phyloP scores from a whole-genome alignment of 2,329 filamentous ascomycete species.

The Ophiostoma novo-ulmi region DNA sequence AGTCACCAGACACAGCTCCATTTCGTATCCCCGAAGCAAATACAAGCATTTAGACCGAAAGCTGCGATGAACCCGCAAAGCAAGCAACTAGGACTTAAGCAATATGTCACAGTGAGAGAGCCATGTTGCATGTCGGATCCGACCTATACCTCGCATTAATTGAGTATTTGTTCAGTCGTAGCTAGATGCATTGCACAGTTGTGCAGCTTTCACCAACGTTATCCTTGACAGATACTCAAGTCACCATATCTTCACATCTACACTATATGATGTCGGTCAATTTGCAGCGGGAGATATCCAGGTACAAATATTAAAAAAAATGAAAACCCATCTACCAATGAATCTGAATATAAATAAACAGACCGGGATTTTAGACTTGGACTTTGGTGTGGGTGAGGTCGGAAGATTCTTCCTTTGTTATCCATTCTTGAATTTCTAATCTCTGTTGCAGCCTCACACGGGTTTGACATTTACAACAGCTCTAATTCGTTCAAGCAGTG shows the following conservation, averaged over 20 bases:
- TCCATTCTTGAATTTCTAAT: not conserved
- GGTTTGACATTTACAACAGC: not conserved
- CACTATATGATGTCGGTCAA: not conserved
- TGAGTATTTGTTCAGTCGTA: not conserved
- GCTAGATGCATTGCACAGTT: not conserved
- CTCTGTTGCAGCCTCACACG: not conserved
- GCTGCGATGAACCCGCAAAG: not conserved
- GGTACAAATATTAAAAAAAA: too few species aligned
- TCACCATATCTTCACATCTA: not conserved
- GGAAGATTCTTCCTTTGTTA: not conserved
- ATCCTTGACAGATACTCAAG: not conserved
- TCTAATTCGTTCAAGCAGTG: not conserved
- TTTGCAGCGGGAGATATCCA: not conserved
- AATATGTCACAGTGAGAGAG: conserved; percentile 1
- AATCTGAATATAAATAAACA: not conserved
- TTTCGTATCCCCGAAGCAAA: conserved; percentile 2
- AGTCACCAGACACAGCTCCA: not conserved
- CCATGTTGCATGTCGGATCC: too few species aligned
- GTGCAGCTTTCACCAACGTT: not conserved
- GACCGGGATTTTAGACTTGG: not conserved
- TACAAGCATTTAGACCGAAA: not conserved
- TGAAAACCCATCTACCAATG: not conserved
- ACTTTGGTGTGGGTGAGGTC: not conserved
- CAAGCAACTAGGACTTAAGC: not conserved
- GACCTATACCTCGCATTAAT: too few species aligned